phyloP scores from a whole-genome alignment of 1,139 yeast genomes.

The Magnusiomyces paraingens region DNA sequence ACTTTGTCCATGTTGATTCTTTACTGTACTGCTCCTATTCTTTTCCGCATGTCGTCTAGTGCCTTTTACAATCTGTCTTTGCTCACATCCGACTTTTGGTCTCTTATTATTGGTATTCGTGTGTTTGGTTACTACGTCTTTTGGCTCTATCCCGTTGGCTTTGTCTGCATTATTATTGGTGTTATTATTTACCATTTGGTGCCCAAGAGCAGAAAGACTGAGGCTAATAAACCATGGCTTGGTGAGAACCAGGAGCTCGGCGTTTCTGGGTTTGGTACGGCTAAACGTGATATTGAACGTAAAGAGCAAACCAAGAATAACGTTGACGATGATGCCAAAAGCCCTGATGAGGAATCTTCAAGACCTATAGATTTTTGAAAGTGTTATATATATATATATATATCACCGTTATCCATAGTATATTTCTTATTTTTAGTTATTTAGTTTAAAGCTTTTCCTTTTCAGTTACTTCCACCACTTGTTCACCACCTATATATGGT shows the following conservation, averaged over 20 bases:
- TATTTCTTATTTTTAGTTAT: neutral
- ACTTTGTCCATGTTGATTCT: constrained; percentile 36
- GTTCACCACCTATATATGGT: constrained; percentile 47
- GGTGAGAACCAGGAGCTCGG: constrained; percentile 37
- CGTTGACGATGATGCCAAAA: too few relatives aligned
- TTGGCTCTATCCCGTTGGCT: constrained; percentile 43
- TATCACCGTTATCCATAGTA: too few relatives aligned
- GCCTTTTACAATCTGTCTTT: constrained; percentile 41
- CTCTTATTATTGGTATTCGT: constrained; percentile 37
- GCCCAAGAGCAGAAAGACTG: constrained; percentile 34
- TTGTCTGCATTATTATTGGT: constrained; percentile 38
- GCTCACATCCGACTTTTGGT: constrained; percentile 42
- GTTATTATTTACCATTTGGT: constrained; percentile 37
- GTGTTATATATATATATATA: too few relatives aligned
- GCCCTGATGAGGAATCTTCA: too few relatives aligned
- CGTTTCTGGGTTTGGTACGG: constrained; percentile 39
- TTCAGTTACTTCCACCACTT: constrained; percentile 33
- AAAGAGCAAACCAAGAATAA: too few relatives aligned
- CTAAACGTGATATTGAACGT: constrained; percentile 16
- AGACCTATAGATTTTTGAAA: neutral
- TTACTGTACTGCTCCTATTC: constrained; percentile 38
- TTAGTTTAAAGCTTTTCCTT: neutral
- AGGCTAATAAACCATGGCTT: constrained; percentile 42
- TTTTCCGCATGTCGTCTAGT: constrained; percentile 42
- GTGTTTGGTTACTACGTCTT: constrained; percentile 40